phyloP scores from a whole-genome alignment of 176 grass and related monocot genomes.

The Bromus sterilis region DNA sequence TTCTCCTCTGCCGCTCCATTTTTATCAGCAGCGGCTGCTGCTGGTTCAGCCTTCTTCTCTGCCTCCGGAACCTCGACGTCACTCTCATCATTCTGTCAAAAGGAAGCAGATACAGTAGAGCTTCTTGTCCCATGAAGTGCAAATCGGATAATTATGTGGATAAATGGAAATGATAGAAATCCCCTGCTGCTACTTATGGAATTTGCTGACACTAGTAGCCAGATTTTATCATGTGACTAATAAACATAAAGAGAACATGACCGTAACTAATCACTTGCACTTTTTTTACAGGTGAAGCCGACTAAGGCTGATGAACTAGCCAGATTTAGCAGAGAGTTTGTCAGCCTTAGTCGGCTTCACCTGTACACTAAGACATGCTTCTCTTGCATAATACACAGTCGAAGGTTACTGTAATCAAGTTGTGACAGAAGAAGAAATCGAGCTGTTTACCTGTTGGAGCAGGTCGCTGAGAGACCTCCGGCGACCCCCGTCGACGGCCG shows the following conservation, averaged over 20 bases:
- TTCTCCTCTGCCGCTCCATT: neutral
- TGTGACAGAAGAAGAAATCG: neutral
- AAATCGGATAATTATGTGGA: neutral
- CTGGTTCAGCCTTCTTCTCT: slow-evolving; percentile 4
- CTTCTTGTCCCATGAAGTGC: neutral
- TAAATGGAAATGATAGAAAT: neutral
- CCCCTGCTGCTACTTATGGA: no score
- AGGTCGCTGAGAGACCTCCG: slow-evolving; percentile 49
- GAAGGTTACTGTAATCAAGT: neutral
- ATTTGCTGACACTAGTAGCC: neutral
- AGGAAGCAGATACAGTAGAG: neutral
- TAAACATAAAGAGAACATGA: neutral
- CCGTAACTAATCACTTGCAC: neutral
- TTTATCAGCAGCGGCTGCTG: neutral
- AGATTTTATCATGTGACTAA: neutral
- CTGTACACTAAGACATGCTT: neutral
- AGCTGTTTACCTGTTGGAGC: slow-evolving; percentile 26
- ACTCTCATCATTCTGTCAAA: slow-evolving; percentile 14
- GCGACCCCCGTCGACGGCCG: slow-evolving; percentile 19
- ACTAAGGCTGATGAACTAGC: no score
- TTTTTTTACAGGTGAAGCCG: neutral
- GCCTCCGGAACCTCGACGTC: neutral
- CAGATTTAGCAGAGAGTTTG: no score
- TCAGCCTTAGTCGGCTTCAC: no score
- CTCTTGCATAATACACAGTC: neutral